These are phyloP conservation scores for Botrytis hyacinthi DNA, from an alignment of 2,329 filamentous ascomycete species.

Conservation along the genomic window DNA sequence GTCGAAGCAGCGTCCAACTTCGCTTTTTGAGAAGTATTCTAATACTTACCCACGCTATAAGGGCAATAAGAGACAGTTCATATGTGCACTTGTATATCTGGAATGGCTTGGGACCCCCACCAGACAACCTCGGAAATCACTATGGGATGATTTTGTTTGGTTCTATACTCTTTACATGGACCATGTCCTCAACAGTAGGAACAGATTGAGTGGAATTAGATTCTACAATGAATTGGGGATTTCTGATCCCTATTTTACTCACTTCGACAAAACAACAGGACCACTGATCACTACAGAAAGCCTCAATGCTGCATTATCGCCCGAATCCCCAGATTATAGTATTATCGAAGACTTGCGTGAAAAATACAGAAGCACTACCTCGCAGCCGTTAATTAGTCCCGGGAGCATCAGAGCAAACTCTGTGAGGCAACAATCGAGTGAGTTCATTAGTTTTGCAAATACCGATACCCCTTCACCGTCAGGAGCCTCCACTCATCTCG, in stretches of 20 bases:
- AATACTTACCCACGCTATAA: conserved; percentile 46
- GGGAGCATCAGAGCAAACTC: not conserved
- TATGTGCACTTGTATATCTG: conserved; percentile 47
- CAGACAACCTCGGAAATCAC: conserved; percentile 42
- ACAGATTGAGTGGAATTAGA: not conserved
- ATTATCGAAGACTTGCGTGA: not conserved
- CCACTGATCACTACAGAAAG: conserved; percentile 8
- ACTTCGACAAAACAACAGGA: not conserved
- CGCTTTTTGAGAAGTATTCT: conserved; percentile 42
- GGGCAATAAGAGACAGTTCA: conserved; percentile 45
- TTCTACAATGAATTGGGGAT: conserved; percentile 7
- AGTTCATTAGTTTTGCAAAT: not conserved
- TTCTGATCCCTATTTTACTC: conserved; percentile 3
- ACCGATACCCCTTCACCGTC: not conserved
- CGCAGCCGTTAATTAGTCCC: not conserved
- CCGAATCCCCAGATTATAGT: not conserved
- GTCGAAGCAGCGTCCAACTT: not conserved
- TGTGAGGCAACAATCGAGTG: not conserved
- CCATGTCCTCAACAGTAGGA: not conserved
- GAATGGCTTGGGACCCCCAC: conserved; percentile 41
- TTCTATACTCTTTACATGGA: conserved; percentile 43
- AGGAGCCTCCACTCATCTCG: not conserved
- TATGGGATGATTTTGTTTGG: conserved; percentile 55
- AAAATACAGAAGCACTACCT: not conserved
- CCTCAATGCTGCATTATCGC: not conserved